These are phyloP conservation scores for Kwoniella dejecticola DNA, from an alignment of 768 basidiomycete species.

Conservation along the genomic window DNA sequence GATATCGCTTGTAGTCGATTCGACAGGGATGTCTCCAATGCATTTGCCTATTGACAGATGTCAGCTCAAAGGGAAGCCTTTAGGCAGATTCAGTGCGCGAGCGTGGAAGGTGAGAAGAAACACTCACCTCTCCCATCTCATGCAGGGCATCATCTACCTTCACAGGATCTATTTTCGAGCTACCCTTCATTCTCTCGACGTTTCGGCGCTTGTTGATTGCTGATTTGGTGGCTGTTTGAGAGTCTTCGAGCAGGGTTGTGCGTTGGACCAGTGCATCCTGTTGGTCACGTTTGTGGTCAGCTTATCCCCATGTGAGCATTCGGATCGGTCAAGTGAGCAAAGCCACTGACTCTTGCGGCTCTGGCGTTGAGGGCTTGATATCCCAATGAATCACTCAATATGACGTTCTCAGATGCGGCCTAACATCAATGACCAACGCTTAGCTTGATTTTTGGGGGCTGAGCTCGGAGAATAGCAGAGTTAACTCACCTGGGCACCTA, in stretches of 20 bases:
- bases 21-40: constrained; percentile 81
- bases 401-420: constrained; percentile 90
- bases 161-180: constrained; percentile 69
- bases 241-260: constrained; percentile 87
- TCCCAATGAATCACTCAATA: constrained; percentile 91
- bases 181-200: constrained; percentile 62
- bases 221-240: constrained; percentile 86
- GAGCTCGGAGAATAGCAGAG: not conserved
- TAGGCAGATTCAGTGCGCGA: not conserved
- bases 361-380: constrained; percentile 97
- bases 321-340: too few species aligned
- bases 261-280: constrained; percentile 76
- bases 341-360: constrained; percentile 69
- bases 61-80: not conserved
- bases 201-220: constrained; percentile 89
- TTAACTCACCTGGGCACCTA: constrained; percentile 70
- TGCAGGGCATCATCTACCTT: constrained; percentile 54
- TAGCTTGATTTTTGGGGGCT: not conserved
- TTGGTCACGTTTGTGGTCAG: too few species aligned
- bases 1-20: constrained; percentile 91
- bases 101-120: not conserved
- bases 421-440: constrained; percentile 22
- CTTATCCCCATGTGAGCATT: too few species aligned
- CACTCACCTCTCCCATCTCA: constrained; percentile 53
- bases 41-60: constrained; percentile 67